These are phyloP conservation scores for Suhomyces coccinellae DNA, from an alignment of 1,139 yeast species.

Conservation along the genomic window DNA sequence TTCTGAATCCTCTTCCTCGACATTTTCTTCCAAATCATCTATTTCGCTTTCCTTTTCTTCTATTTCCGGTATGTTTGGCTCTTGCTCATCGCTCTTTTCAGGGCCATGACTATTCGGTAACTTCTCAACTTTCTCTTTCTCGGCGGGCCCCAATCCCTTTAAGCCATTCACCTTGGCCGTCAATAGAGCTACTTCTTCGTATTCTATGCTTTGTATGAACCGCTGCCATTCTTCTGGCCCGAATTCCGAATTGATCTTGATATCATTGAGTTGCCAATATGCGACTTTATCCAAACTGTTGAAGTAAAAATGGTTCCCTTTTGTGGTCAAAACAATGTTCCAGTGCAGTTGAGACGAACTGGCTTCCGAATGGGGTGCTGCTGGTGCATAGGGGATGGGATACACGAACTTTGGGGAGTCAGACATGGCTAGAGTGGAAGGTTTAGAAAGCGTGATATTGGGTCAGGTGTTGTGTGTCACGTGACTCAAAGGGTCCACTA, in stretches of 20 bases:
- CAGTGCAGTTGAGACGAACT: slow-evolving; percentile 17
- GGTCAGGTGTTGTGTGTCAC: neutral
- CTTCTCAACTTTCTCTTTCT: neutral
- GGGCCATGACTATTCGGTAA: neutral
- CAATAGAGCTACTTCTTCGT: slow-evolving; percentile 33
- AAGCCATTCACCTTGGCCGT: slow-evolving; percentile 36
- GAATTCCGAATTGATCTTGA: slow-evolving; percentile 15
- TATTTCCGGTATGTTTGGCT: neutral
- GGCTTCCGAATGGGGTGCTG: neutral
- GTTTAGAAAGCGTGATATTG: neutral
- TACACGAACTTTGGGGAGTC: slow-evolving; percentile 20
- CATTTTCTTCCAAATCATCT: slow-evolving; percentile 2
- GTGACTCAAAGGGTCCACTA: neutral
- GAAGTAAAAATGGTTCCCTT: slow-evolving; percentile 35
- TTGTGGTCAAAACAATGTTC: slow-evolving; percentile 33
- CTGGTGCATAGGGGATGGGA: slow-evolving; percentile 19
- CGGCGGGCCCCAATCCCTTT: slow-evolving; percentile 7
- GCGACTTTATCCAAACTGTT: slow-evolving; percentile 22
- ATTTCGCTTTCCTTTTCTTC: slow-evolving; percentile 4
- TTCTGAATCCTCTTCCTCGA: slow-evolving; percentile 7
- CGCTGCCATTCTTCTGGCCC: slow-evolving; percentile 18
- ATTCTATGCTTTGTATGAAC: slow-evolving; percentile 26
- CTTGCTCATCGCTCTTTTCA: neutral
- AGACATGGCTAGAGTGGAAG: neutral
- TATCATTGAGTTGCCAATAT: slow-evolving; percentile 38